phyloP scores from a whole-genome alignment of 208 protist genomes.

The Leptomonas pyrrhocoris region DNA sequence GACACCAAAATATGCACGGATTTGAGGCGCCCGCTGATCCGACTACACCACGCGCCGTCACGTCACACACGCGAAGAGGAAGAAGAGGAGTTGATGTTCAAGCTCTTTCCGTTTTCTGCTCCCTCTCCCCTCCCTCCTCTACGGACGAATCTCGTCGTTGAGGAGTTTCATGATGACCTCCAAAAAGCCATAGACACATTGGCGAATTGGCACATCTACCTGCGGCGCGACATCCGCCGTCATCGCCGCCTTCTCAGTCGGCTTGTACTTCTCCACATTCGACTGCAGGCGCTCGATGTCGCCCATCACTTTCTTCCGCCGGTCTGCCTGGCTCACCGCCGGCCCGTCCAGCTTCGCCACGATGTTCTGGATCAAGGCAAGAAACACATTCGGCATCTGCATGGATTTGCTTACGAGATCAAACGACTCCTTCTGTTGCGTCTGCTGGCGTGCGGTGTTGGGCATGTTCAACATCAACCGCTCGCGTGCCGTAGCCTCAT shows the following conservation, averaged over 20 bases:
- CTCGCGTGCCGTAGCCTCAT: slow-evolving; percentile 25
- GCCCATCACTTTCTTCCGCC: slow-evolving; percentile 17
- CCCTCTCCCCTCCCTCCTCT: not conserved
- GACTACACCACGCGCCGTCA: too few relatives aligned
- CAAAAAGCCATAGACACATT: slow-evolving; percentile 17
- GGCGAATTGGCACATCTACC: slow-evolving; percentile 23
- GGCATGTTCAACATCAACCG: not conserved
- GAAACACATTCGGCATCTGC: slow-evolving; percentile 13
- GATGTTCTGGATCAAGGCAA: slow-evolving; percentile 11
- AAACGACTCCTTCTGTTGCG: slow-evolving; percentile 31
- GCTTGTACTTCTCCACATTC: slow-evolving; percentile 17
- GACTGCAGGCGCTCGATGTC: slow-evolving; percentile 19
- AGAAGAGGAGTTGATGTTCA: too few relatives aligned
- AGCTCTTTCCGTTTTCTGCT: not conserved
- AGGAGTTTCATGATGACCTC: slow-evolving; percentile 15
- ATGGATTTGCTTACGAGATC: slow-evolving; percentile 20
- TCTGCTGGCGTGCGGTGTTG: slow-evolving; percentile 10
- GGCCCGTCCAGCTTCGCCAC: slow-evolving; percentile 28
- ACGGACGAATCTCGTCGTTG: slow-evolving; percentile 2
- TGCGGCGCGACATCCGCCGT: not conserved
- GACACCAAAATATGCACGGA: too few relatives aligned
- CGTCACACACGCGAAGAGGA: too few relatives aligned
- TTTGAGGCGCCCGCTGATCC: too few relatives aligned
- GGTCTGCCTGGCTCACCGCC: slow-evolving; percentile 22
- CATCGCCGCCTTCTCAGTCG: not conserved